Evolutionary conservation across 805 yeast genomes (phyloP).

Genomic region (Cyberlindnera meyerae): DNA sequence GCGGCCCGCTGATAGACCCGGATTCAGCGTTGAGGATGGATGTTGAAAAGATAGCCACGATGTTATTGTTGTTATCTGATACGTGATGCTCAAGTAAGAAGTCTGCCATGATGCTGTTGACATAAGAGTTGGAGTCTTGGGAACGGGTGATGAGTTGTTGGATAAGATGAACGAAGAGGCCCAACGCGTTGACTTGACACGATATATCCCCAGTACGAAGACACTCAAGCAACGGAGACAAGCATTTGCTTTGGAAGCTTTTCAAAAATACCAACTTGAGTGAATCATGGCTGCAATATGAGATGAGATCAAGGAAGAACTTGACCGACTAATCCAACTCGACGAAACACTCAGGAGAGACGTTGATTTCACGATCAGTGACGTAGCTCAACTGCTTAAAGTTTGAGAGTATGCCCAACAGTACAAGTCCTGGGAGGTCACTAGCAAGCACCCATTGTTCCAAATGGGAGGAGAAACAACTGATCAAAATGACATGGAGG

Average conservation of each 20-base stretch:
- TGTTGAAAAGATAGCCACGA: too few species aligned
- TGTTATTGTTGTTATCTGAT: too few species aligned
- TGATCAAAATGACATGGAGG: conserved; percentile 13
- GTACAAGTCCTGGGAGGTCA: conserved; percentile 17
- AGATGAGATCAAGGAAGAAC: conserved; percentile 11
- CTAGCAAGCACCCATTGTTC: conserved; percentile 18
- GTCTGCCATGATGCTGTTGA: neutral
- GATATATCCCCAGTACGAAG: neutral
- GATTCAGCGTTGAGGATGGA: too few species aligned
- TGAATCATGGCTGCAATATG: conserved; percentile 9
- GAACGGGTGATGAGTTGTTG: too few species aligned
- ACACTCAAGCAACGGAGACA: conserved; percentile 9
- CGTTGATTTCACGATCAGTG: too few species aligned
- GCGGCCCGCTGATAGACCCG: too few species aligned
- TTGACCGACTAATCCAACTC: conserved; percentile 10
- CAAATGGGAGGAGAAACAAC: conserved; percentile 9
- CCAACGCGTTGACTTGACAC: too few species aligned
- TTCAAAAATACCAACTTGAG: conserved; percentile 11
- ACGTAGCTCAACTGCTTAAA: too few species aligned
- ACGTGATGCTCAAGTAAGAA: conserved; percentile 3
- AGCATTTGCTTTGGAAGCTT: conserved; percentile 9
- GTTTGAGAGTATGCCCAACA: conserved; percentile 13
- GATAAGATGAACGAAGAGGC: too few species aligned
- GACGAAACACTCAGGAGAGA: neutral
- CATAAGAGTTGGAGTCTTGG: neutral